Evolutionary conservation across 345 rosid species (phyloP), one percentile per base, ranked within the genome.

Genomic region (Combretum micranthum): DNA sequence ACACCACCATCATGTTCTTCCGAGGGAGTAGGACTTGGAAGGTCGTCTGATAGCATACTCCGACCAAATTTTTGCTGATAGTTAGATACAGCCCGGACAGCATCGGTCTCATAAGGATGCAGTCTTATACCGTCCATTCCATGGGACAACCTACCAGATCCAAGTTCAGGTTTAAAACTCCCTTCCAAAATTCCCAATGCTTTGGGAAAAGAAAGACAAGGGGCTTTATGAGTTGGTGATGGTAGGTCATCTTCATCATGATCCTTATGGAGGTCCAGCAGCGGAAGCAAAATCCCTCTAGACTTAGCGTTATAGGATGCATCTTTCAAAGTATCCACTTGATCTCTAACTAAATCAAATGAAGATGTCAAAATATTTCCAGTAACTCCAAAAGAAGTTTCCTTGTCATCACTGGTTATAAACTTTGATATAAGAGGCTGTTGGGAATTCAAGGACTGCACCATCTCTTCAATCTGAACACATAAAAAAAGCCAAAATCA

Each of bases 11-110:
- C 75, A 52, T 83, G 78, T 62, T 89, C 99, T 63, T 74, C 92
- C 10, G 96, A 93, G 50, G 97, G 96, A 43, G 99, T 93, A 42
- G 99, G 99, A 56, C 99, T 93, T 46, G 97, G 99, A 77, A 93
- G 96, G 57, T 79, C 79, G 45, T 51, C 68, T 47, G 65, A 60
- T 67, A 64, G 67, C 65, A 90, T 73, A 61, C 60, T 68, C 47
- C 55, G 77, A 53, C 79, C 73, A 73, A 87, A 90, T 42, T 75
- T 90, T 71, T 79, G 84, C 67, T 85, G 99, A 74, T 90, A 93
- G 55, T 62, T 76, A 42, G 95, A 87, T 67, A 90, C 79, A 21
- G 95, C 88, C 70, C 69, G 85, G 45, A 83, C 66, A 17, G 92
- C 90, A 55, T 83, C 88, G 9, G 82, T 83, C 72, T 82, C 96